Percentiles rank a stretch among this genome's conserved stretches.
Evolutionary conservation across 2,329 filamentous ascomycete species (phyloP).

Genomic region (Colletotrichum caudatum): DNA sequence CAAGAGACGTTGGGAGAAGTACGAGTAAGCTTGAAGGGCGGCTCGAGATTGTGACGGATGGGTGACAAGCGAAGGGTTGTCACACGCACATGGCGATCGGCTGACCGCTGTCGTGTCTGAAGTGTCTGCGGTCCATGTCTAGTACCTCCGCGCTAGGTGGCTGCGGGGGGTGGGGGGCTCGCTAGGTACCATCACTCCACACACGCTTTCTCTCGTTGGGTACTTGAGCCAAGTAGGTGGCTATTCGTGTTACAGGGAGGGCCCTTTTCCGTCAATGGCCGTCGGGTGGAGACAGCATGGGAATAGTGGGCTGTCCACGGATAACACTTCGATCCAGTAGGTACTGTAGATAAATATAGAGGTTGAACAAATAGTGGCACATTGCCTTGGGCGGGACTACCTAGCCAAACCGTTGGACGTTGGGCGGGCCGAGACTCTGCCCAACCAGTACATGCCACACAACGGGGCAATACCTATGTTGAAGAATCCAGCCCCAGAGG

Average conservation of each 20-base stretch:
- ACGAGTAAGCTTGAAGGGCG: neutral
- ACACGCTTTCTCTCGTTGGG: neutral
- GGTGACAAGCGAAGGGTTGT: neutral
- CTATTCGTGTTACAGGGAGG: neutral
- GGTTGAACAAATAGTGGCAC: neutral
- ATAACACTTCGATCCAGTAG: constrained; percentile 1
- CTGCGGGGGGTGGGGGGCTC: neutral
- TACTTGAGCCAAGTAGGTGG: neutral
- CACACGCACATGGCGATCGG: constrained; percentile 18
- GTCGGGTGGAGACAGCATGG: neutral
- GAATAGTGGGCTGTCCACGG: neutral
- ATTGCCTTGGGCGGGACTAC: neutral
- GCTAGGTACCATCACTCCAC: neutral
- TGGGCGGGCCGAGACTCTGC: neutral
- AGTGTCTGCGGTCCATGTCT: neutral
- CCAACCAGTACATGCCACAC: neutral
- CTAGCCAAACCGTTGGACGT: neutral
- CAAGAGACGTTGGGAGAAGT: neutral
- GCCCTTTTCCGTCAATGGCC: neutral
- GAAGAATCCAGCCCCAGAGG: neutral
- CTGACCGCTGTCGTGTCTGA: constrained; percentile 3
- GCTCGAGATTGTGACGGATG: neutral
- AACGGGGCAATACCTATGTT: neutral
- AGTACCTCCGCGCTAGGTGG: neutral
- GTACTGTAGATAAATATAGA: neutral